Percentiles rank a stretch among this genome's conserved stretches.
Evolutionary conservation across 805 yeast genomes (phyloP).

Genomic region (Deakozyma indianensis): DNA sequence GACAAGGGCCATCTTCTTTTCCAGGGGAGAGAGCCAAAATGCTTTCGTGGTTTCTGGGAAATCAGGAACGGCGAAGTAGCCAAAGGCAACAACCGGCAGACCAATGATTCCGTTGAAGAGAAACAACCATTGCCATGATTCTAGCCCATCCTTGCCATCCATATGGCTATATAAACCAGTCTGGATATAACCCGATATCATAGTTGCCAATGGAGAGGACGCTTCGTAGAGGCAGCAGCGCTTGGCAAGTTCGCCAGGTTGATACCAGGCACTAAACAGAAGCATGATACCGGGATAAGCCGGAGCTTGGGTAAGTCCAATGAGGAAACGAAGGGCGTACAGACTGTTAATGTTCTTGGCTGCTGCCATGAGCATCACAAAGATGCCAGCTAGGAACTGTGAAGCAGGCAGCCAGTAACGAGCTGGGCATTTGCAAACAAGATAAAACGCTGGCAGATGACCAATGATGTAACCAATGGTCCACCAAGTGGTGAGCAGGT

Average conservation of each 20-base stretch:
- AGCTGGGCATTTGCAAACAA: slow-evolving; percentile 38
- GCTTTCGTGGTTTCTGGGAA: neutral
- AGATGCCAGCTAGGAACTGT: slow-evolving; percentile 16
- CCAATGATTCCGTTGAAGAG: slow-evolving; percentile 39
- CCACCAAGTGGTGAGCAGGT: slow-evolving; percentile 39
- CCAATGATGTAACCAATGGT: slow-evolving; percentile 48
- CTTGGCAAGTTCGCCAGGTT: slow-evolving; percentile 15
- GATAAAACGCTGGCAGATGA: slow-evolving; percentile 45
- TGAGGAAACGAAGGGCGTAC: slow-evolving; percentile 18
- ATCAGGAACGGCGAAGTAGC: neutral
- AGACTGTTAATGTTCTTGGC: slow-evolving; percentile 14
- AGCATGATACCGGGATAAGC: slow-evolving; percentile 16
- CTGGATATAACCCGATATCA: slow-evolving; percentile 38
- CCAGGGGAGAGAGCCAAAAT: neutral
- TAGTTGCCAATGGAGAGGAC: slow-evolving; percentile 12
- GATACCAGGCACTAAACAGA: slow-evolving; percentile 18
- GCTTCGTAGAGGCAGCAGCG: slow-evolving; percentile 14
- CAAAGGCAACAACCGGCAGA: neutral
- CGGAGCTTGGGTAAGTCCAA: slow-evolving; percentile 19
- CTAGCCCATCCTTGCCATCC: slow-evolving; percentile 23
- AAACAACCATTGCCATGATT: slow-evolving; percentile 48
- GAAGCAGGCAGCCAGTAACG: slow-evolving; percentile 31
- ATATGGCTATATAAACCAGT: slow-evolving; percentile 33
- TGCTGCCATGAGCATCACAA: slow-evolving; percentile 9
- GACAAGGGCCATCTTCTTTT: neutral